phyloP scores from a whole-genome alignment of 2,329 filamentous ascomycete species.

The Aspergillus flavus region DNA sequence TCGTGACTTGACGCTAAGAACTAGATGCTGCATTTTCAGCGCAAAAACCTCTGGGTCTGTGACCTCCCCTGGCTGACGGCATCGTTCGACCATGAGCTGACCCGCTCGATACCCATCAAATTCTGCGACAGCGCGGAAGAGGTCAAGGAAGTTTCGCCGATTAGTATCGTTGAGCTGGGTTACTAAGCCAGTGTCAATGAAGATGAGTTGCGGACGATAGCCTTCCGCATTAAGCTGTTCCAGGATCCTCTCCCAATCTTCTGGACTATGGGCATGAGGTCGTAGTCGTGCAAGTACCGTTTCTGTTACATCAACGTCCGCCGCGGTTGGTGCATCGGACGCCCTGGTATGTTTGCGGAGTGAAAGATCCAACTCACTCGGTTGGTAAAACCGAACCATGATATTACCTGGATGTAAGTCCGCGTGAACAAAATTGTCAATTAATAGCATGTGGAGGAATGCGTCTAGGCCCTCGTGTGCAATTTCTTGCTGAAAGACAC shows the following conservation, averaged over 20 bases:
- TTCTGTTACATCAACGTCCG: slow-evolving; percentile 78
- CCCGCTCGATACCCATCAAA: slow-evolving; percentile 97
- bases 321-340: slow-evolving; percentile 47
- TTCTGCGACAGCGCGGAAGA: slow-evolving; percentile 93
- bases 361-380: slow-evolving; percentile 69
- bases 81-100: slow-evolving; percentile 93
- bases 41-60: slow-evolving; percentile 89
- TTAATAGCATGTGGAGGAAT: slow-evolving; percentile 92
- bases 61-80: slow-evolving; percentile 87
- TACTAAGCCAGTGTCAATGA: slow-evolving; percentile 95
- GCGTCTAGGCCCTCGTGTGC: slow-evolving; percentile 93
- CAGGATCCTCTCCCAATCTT: slow-evolving; percentile 75
- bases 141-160: slow-evolving; percentile 85
- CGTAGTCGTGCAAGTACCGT: slow-evolving; percentile 78
- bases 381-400: slow-evolving; percentile 97
- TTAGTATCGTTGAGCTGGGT: slow-evolving; percentile 90
- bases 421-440: slow-evolving; percentile 97
- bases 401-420: slow-evolving; percentile 98
- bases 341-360: slow-evolving; percentile 50
- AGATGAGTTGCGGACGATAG: slow-evolving; percentile 90
- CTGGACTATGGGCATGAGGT: slow-evolving; percentile 68
- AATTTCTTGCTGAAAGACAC: slow-evolving; percentile 90
- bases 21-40: slow-evolving; percentile 94
- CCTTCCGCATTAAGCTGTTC: slow-evolving; percentile 79
- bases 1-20: slow-evolving; percentile 83